Percentiles rank a stretch among this genome's conserved stretches.
phyloP scores from a whole-genome alignment of 2,329 filamentous ascomycete species.

The Reticulascus tulasneorum region DNA sequence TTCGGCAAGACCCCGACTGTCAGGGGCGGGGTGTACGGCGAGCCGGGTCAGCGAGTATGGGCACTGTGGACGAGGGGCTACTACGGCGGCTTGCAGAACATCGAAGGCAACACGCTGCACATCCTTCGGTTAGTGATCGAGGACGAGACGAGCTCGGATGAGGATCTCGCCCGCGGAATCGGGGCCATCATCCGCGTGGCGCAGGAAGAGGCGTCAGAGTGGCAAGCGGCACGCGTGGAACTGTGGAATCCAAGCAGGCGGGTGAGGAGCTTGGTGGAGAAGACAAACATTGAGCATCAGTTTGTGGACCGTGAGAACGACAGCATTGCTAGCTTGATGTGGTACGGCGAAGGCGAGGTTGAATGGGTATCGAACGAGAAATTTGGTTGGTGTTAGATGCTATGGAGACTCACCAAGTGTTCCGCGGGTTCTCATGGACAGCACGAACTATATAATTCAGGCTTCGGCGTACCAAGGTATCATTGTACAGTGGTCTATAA shows the following conservation, averaged over 20 bases:
- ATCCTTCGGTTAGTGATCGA: slow-evolving; percentile 68
- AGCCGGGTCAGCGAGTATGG: slow-evolving; percentile 60
- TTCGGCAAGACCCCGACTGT: slow-evolving; percentile 53
- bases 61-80: slow-evolving; percentile 68
- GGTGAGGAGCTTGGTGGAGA: slow-evolving; percentile 42
- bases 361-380: slow-evolving; percentile 77
- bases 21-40: slow-evolving; percentile 65
- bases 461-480: slow-evolving; percentile 14
- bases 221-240: slow-evolving; percentile 67
- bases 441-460: slow-evolving; percentile 1
- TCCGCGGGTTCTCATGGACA: background rate
- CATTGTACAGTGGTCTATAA: slow-evolving; percentile 17
- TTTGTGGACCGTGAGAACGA: slow-evolving; percentile 56
- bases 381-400: slow-evolving; percentile 66
- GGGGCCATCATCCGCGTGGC: slow-evolving; percentile 63
- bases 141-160: slow-evolving; percentile 36
- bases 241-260: slow-evolving; percentile 76
- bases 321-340: slow-evolving; percentile 69
- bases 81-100: slow-evolving; percentile 48
- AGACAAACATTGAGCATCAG: slow-evolving; percentile 43
- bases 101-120: slow-evolving; percentile 63
- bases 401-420: background rate
- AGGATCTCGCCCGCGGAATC: slow-evolving; percentile 49
- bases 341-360: slow-evolving; percentile 60
- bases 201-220: slow-evolving; percentile 65